Evolutionary conservation across 1,139 yeast genomes (phyloP).

Genomic region (Saccharomycopsis phalli): DNA sequence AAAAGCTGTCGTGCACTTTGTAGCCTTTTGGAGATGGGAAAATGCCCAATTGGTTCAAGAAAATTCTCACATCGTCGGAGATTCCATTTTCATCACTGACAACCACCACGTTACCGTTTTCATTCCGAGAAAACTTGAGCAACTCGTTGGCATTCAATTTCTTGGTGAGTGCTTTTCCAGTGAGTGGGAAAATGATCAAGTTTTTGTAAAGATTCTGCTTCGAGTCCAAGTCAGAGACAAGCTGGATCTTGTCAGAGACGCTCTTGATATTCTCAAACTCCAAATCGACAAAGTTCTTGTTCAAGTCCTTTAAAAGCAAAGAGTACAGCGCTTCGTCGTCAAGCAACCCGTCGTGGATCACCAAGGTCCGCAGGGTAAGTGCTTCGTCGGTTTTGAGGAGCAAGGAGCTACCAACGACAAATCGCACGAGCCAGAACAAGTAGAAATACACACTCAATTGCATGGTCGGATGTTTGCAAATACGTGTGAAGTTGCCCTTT

Average conservation of each 20-base stretch:
- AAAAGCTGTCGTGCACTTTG: conserved; percentile 59
- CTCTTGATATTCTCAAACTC: conserved; percentile 13
- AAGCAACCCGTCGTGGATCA: conserved; percentile 19
- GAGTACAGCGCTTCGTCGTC: conserved; percentile 15
- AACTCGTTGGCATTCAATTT: conserved; percentile 35
- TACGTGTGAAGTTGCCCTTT: too few relatives aligned
- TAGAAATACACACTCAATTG: neutral
- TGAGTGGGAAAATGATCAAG: conserved; percentile 45
- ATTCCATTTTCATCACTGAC: conserved; percentile 49
- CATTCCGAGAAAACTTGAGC: conserved; percentile 43
- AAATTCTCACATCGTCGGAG: conserved; percentile 60
- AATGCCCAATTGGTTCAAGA: conserved; percentile 75
- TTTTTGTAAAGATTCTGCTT: conserved; percentile 35
- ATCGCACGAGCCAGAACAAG: neutral
- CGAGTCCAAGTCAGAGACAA: conserved; percentile 17
- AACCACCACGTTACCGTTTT: conserved; percentile 69
- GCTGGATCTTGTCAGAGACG: conserved; percentile 4
- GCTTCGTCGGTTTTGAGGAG: neutral
- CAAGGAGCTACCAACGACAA: neutral
- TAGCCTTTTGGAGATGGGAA: conserved; percentile 75
- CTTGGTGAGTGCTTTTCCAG: conserved; percentile 32
- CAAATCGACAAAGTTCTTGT: conserved; percentile 5
- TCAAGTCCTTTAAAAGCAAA: conserved; percentile 12
- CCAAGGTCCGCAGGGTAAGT: conserved; percentile 7
- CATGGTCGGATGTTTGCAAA: neutral